Base-by-base conservation (phyloP, 148 eudicot species). In the Silene conica region DNA sequence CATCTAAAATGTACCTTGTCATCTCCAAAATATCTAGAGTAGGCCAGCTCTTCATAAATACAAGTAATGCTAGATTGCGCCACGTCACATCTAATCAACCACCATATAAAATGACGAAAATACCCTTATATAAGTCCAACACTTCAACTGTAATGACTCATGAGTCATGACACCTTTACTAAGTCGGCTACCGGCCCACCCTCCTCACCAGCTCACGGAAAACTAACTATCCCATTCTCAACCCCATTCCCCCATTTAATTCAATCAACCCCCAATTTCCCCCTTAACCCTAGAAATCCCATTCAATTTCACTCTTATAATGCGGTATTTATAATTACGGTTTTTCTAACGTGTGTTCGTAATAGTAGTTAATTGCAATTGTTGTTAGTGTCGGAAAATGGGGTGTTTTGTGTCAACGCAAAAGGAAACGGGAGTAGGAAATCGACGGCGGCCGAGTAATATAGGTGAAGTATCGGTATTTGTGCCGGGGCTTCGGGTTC, bases 401-500 rank as follows among this genome's bases (percentile, higher is more conserved):
- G 98, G 98, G 68, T 94, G 98, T 86, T 67, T 89, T 69, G 81
- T 85, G 70, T 94, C 98, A 62, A 91, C 91, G 1, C 87, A 87
- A 22, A 85, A 82, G 72, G 98, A 91, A 25, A 67, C 80, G 10
- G 91, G 89, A 52, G 89, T 87, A 26, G 97, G 90, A 63, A 87
- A 80, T 79, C 80, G 98, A 78, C 89, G 88, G 85, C 80, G 88
- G 63, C 98, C 97, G 48, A 86, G 90, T 78, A 94, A 89, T 80
- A 91, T 94, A 38, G 98, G 98, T 43, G 98, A 94, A 63, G 86
- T 89, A 16, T 80, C 89, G 28, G 97, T 94, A 8, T 91, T 88
- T 78, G 97, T 94, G 64, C 98, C 98, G 22, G 97, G 97, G 21
- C 77, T 91, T 48, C 84, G 98, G 60, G 88, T 94, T 41, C 98